These are phyloP conservation scores for Lolium perenne DNA, from an alignment of 176 grass and related monocot genomes.

Conservation along the genomic window DNA sequence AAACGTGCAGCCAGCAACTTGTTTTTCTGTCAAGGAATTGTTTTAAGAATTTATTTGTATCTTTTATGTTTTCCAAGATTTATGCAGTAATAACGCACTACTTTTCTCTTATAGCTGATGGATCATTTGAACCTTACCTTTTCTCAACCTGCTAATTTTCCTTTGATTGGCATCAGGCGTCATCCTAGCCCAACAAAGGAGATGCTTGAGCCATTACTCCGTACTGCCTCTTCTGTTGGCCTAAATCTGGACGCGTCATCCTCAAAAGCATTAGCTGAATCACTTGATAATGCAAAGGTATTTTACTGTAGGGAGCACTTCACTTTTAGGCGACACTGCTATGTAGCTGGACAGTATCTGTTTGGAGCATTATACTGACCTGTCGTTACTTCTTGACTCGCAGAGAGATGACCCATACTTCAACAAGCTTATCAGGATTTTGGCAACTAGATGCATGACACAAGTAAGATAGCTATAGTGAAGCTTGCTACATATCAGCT, in stretches of 20 bases:
- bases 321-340: constrained; percentile 13
- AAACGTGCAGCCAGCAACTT: neutral
- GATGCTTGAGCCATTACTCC: constrained; percentile 98
- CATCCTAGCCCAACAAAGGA: constrained; percentile 94
- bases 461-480: constrained; percentile 61
- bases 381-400: constrained; percentile 40
- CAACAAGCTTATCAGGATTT: constrained; percentile 96
- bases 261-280: constrained; percentile 97
- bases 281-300: constrained; percentile 94
- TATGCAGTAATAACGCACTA: neutral
- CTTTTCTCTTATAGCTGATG: neutral
- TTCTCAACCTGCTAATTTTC: constrained; percentile 38
- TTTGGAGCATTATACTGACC: constrained; percentile 16
- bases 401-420: constrained; percentile 97
- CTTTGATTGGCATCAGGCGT: constrained; percentile 63
- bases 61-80: neutral
- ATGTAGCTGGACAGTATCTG: constrained; percentile 7
- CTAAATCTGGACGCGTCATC: constrained; percentile 87
- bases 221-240: constrained; percentile 82
- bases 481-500: neutral
- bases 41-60: neutral
- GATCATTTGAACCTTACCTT: constrained; percentile 33
- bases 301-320: constrained; percentile 4
- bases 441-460: constrained; percentile 99
- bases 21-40: neutral